A percentile compares a stretch with the other conserved stretches of the same genome.
Evolutionary conservation across 78 protist species (phyloP).

Genomic region (Protostelium mycophagum): DNA sequence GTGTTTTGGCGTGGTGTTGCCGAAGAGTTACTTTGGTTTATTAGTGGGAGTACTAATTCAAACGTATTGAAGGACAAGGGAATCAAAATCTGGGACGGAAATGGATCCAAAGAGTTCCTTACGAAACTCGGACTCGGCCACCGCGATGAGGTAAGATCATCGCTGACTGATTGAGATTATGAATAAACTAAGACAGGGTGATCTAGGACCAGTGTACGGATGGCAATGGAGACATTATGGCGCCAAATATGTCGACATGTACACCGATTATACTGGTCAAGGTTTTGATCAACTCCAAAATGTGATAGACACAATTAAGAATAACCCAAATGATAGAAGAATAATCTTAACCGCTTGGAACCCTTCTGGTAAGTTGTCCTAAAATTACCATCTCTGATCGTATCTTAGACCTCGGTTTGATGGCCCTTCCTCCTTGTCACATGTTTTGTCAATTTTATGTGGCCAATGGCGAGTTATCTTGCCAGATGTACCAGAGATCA

Average conservation of each 20-base stretch:
- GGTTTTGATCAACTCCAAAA: conserved; percentile 76
- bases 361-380: conserved; percentile 39
- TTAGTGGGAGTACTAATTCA: conserved; percentile 75
- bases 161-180: background rate
- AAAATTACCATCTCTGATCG: background rate
- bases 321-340: conserved; percentile 75
- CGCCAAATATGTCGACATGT: conserved; percentile 74
- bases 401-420: conserved; percentile 39
- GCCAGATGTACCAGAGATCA: conserved; percentile 77
- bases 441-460: conserved; percentile 79
- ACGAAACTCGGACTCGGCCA: background rate
- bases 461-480: conserved; percentile 55
- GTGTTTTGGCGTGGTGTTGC: conserved; percentile 88
- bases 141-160: background rate
- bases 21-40: conserved; percentile 91
- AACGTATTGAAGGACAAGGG: conserved; percentile 35
- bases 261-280: conserved; percentile 79
- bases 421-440: conserved; percentile 96
- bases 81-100: conserved; percentile 88
- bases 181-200: conserved; percentile 40
- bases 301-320: conserved; percentile 42
- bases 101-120: background rate
- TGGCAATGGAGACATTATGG: conserved; percentile 97
- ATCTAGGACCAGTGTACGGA: conserved; percentile 91
- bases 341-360: conserved; percentile 89